Evolutionary conservation across 768 basidiomycete genomes (phyloP).

Genomic region (Pleurotus tuber-regium): DNA sequence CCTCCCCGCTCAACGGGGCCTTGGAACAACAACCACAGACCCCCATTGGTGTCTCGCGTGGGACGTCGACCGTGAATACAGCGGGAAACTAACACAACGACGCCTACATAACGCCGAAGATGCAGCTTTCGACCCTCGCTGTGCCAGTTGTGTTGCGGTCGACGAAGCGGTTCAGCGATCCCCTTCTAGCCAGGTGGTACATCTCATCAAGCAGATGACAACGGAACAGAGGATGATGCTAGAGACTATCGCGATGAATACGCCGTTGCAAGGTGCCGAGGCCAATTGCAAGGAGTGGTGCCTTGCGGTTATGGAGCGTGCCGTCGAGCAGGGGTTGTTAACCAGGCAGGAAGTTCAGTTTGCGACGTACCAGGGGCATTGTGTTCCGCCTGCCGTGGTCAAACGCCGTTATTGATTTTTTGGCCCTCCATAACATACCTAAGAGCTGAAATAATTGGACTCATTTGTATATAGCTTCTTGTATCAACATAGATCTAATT

Average conservation of each 20-base stretch:
- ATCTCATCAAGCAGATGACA: not conserved
- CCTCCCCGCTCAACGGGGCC: not conserved
- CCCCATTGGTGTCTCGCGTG: not conserved
- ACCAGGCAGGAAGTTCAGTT: not conserved
- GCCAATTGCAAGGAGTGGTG: not conserved
- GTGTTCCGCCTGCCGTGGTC: not conserved
- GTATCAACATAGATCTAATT: too few relatives aligned
- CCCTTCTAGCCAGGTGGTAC: not conserved
- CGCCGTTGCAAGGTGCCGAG: not conserved
- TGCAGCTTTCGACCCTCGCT: not conserved
- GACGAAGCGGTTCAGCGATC: not conserved
- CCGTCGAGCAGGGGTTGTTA: not conserved
- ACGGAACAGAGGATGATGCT: not conserved
- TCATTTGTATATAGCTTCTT: too few relatives aligned
- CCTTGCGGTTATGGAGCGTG: not conserved
- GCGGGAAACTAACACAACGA: not conserved
- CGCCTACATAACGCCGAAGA: not conserved
- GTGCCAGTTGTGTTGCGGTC: not conserved
- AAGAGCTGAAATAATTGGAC: too few relatives aligned
- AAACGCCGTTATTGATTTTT: too few relatives aligned
- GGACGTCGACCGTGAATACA: not conserved
- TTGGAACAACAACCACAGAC: not conserved
- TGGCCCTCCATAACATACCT: too few relatives aligned
- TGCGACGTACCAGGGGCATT: not conserved
- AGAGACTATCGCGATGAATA: not conserved